A percentile compares a stretch with the other conserved stretches of the same genome.
phyloP scores from a whole-genome alignment of 1,139 yeast genomes.

The Candida tetrigidarum region DNA sequence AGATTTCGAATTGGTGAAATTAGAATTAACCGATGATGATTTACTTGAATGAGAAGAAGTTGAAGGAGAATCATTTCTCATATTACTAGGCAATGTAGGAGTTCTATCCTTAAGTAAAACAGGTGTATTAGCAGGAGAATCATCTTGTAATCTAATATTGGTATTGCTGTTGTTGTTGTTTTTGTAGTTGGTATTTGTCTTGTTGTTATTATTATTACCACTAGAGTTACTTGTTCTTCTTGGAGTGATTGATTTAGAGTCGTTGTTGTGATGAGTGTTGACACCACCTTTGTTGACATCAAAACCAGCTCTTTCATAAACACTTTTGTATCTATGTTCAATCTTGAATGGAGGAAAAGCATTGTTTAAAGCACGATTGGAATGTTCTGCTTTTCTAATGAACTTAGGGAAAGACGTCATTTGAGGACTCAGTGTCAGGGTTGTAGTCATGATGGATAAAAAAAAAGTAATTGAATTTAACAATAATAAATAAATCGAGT shows the following conservation, averaged over 20 bases:
- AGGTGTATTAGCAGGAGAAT: neutral
- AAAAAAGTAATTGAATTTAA: neutral
- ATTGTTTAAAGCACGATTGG: conserved; percentile 39
- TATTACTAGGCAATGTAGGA: neutral
- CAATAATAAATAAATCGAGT: neutral
- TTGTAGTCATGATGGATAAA: neutral
- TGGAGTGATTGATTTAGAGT: conserved; percentile 1
- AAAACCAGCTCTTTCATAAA: conserved; percentile 69
- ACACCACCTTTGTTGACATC: conserved; percentile 43
- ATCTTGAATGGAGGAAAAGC: conserved; percentile 67
- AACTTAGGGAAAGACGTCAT: conserved; percentile 32
- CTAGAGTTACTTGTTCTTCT: neutral
- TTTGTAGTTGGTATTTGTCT: no score
- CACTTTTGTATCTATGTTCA: conserved; percentile 59
- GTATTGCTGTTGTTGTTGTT: neutral
- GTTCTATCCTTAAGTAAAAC: neutral
- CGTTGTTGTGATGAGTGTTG: neutral
- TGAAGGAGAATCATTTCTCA: neutral
- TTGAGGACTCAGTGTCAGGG: conserved; percentile 4
- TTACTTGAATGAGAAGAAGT: conserved; percentile 14
- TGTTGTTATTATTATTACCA: neutral
- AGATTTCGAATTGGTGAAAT: conserved; percentile 10
- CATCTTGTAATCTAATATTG: neutral
- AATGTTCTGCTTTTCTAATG: conserved; percentile 30
- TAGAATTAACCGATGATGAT: conserved; percentile 13